A percentile compares a stretch with the other conserved stretches of the same genome.
Evolutionary conservation across 2,329 filamentous ascomycete genomes (phyloP).

Genomic region (Paramyrothecium roridum): DNA sequence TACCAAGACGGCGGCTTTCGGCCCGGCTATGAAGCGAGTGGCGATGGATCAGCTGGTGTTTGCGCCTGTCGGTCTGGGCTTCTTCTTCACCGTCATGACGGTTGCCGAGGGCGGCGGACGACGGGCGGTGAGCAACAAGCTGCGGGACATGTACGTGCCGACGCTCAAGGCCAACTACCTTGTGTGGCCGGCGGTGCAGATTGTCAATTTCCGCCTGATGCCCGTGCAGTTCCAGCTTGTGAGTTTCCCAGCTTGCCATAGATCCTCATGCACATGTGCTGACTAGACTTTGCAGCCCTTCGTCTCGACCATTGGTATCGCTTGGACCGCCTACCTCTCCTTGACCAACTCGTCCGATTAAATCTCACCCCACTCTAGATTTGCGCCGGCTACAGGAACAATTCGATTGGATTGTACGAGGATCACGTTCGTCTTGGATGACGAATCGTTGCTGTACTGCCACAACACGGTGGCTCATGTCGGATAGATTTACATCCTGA

Average conservation of each 20-base stretch:
- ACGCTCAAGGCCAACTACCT: slow-evolving; percentile 94
- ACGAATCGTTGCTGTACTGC: too few relatives aligned
- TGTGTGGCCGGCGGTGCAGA: slow-evolving; percentile 92
- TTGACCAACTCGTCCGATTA: slow-evolving; percentile 86
- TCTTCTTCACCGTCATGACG: slow-evolving; percentile 97
- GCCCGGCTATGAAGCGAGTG: slow-evolving; percentile 83
- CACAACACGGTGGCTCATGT: too few relatives aligned
- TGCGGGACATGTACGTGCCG: slow-evolving; percentile 89
- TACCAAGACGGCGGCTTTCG: slow-evolving; percentile 69
- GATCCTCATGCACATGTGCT: slow-evolving; percentile 1
- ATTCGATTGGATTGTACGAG: too few relatives aligned
- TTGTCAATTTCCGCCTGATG: slow-evolving; percentile 94
- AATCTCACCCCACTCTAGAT: not conserved
- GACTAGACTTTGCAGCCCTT: slow-evolving; percentile 65
- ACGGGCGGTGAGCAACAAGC: slow-evolving; percentile 76
- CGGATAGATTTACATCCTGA: too few relatives aligned
- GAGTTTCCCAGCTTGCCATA: slow-evolving; percentile 35
- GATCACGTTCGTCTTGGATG: too few relatives aligned
- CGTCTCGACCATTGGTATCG: slow-evolving; percentile 91
- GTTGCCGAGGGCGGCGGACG: slow-evolving; percentile 87
- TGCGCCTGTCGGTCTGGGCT: slow-evolving; percentile 79
- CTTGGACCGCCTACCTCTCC: slow-evolving; percentile 95
- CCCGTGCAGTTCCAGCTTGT: slow-evolving; percentile 96
- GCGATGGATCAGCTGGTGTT: slow-evolving; percentile 92
- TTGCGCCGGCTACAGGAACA: not conserved